Conservation (phyloP, 208 protist genomes). For the Trypanosoma platydactyli region DNA sequence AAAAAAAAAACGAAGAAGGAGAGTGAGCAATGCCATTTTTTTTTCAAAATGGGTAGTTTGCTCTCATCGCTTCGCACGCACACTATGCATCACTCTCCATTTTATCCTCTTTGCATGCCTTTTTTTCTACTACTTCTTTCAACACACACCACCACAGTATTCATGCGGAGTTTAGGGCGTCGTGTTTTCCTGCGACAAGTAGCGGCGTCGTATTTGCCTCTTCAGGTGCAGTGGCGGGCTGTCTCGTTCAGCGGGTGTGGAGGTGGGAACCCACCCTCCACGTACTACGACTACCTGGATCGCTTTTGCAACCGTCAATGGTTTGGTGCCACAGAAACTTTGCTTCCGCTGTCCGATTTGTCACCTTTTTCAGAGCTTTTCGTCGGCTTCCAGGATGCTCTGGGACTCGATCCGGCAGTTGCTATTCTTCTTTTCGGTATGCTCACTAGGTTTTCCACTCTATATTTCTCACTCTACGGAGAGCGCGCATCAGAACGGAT, state of each 20-base stretch:
- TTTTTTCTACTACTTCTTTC: background rate
- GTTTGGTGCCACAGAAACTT: slow-evolving; percentile 57
- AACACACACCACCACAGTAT: slow-evolving; percentile 1
- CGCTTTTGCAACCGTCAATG: slow-evolving; percentile 66
- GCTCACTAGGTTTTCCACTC: slow-evolving; percentile 55
- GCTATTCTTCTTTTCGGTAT: slow-evolving; percentile 58
- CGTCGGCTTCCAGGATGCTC: slow-evolving; percentile 34
- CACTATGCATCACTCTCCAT: no score
- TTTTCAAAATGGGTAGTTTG: no score
- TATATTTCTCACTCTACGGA: slow-evolving; percentile 80
- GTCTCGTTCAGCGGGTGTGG: background rate
- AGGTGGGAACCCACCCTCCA: background rate
- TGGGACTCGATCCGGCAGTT: slow-evolving; percentile 54
- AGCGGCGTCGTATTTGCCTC: background rate
- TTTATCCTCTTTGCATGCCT: no score
- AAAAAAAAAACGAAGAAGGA: no score
- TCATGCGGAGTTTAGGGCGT: slow-evolving; percentile 19
- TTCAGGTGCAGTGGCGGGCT: slow-evolving; percentile 2
- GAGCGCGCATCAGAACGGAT: slow-evolving; percentile 78
- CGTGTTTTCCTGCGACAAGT: background rate
- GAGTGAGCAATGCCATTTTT: no score
- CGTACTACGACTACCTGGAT: slow-evolving; percentile 65
- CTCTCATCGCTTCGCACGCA: no score
- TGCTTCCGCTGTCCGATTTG: slow-evolving; percentile 8
- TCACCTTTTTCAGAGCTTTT: slow-evolving; percentile 43